phyloP scores from a whole-genome alignment of 176 grass and related monocot species.

The Lolium perenne region DNA sequence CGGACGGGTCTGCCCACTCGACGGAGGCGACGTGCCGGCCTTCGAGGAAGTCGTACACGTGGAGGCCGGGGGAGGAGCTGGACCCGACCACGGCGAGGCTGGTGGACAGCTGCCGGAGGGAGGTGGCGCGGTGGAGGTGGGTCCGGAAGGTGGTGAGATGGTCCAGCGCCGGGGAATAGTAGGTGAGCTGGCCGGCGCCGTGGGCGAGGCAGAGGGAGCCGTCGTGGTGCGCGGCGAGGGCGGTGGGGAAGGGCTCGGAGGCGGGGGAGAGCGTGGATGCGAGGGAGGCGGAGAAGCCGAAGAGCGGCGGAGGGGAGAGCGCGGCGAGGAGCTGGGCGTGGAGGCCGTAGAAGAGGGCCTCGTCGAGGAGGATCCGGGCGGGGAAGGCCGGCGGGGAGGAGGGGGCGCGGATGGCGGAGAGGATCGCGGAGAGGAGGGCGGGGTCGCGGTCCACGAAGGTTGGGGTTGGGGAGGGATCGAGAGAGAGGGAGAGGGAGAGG shows the following conservation, averaged over 20 bases:
- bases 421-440: slow-evolving; percentile 61
- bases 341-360: slow-evolving; percentile 72
- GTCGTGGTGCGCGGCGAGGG: slow-evolving; percentile 62
- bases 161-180: slow-evolving; percentile 62
- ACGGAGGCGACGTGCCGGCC: slow-evolving; percentile 66
- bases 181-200: slow-evolving; percentile 61
- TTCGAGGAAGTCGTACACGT: slow-evolving; percentile 64
- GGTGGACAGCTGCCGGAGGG: slow-evolving; percentile 52
- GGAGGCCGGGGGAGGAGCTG: slow-evolving; percentile 62
- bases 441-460: slow-evolving; percentile 78
- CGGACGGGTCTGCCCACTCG: slow-evolving; percentile 68
- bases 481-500: slow-evolving; percentile 44
- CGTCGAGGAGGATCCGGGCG: slow-evolving; percentile 55
- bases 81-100: slow-evolving; percentile 62
- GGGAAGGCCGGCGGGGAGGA: slow-evolving; percentile 48
- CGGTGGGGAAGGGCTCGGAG: slow-evolving; percentile 70
- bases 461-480: slow-evolving; percentile 37
- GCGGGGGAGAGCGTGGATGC: slow-evolving; percentile 59
- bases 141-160: slow-evolving; percentile 64
- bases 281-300: slow-evolving; percentile 71
- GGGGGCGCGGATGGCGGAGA: slow-evolving; percentile 66
- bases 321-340: slow-evolving; percentile 56
- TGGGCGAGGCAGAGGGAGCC: slow-evolving; percentile 85
- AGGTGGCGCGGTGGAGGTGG: slow-evolving; percentile 69
- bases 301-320: slow-evolving; percentile 73